Evolutionary conservation across 2,329 filamentous ascomycete genomes (phyloP).

Genomic region (Microdochium bolleyi): DNA sequence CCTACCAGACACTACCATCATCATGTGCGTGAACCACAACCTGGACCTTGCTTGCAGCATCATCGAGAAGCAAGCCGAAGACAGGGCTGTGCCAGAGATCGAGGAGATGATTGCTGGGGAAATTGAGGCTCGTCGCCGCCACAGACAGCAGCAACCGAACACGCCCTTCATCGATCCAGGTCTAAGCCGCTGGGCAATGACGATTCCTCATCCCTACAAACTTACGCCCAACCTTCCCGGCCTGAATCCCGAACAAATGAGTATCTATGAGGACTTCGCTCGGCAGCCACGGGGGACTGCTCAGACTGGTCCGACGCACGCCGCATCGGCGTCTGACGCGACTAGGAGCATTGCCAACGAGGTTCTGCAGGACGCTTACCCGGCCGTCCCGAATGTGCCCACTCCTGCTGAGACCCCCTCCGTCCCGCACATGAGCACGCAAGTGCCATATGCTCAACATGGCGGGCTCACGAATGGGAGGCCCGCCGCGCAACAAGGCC

Average conservation of each 20-base stretch:
- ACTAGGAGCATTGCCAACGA: slow-evolving; percentile 56
- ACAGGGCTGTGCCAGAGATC: slow-evolving; percentile 87
- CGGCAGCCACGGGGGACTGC: slow-evolving; percentile 64
- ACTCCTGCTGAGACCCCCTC: slow-evolving; percentile 52
- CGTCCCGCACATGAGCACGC: slow-evolving; percentile 42
- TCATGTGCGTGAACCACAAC: slow-evolving; percentile 99
- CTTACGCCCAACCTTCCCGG: slow-evolving; percentile 62
- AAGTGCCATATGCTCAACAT: slow-evolving; percentile 46
- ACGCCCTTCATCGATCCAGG: slow-evolving; percentile 78
- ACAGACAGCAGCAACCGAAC: slow-evolving; percentile 66
- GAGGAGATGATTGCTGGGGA: slow-evolving; percentile 85
- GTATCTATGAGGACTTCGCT: slow-evolving; percentile 94
- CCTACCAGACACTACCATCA: slow-evolving; percentile 86
- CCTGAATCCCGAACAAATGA: slow-evolving; percentile 84
- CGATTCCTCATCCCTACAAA: slow-evolving; percentile 90
- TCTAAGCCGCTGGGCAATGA: slow-evolving; percentile 85
- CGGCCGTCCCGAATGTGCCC: slow-evolving; percentile 46
- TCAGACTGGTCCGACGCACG: slow-evolving; percentile 47
- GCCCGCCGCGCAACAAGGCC: slow-evolving; percentile 28
- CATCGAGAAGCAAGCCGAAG: slow-evolving; percentile 92
- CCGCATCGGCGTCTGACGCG: slow-evolving; percentile 50
- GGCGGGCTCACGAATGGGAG: slow-evolving; percentile 43
- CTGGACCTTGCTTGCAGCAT: slow-evolving; percentile 87
- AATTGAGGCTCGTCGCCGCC: slow-evolving; percentile 67
- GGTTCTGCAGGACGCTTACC: slow-evolving; percentile 55